Conservation (phyloP, 352 stramenopile species). For the Discostella stelligera region DNA sequence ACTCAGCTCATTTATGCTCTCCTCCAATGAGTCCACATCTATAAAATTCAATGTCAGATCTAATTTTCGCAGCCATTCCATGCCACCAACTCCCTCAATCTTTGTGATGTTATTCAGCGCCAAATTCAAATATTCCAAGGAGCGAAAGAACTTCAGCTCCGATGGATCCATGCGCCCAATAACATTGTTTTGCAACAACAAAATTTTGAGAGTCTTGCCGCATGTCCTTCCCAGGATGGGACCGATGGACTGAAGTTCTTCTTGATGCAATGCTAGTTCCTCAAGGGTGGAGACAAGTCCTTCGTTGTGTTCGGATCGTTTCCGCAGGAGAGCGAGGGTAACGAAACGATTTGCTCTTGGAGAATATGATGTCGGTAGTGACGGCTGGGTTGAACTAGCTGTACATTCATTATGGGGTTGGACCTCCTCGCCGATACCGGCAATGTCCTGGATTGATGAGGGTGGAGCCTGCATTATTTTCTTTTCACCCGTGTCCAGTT, state of each 20-base stretch:
- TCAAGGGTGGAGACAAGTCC: constrained; percentile 89
- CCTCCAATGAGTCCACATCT: constrained; percentile 88
- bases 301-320: constrained; percentile 92
- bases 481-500: too few relatives aligned
- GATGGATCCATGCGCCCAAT: constrained; percentile 87
- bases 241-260: constrained; percentile 91
- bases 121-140: constrained; percentile 93
- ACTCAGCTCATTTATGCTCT: constrained; percentile 86
- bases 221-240: constrained; percentile 88
- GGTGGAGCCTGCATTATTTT: too few relatives aligned
- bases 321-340: constrained; percentile 85
- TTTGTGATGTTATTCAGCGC: constrained; percentile 92
- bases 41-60: constrained; percentile 96
- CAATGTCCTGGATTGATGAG: too few relatives aligned
- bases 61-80: constrained; percentile 77
- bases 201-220: constrained; percentile 88
- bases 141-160: constrained; percentile 90
- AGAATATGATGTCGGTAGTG: constrained; percentile 5
- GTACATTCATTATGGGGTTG: background rate
- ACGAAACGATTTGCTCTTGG: constrained; percentile 56
- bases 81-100: constrained; percentile 85
- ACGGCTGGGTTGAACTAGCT: background rate
- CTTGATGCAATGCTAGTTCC: constrained; percentile 89
- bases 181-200: constrained; percentile 96
- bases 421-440: background rate